A percentile compares a stretch with the other conserved stretches of the same genome.
These are phyloP conservation scores for Pleurotus salmoneostramineus DNA, from an alignment of 768 basidiomycete genomes.

Conservation along the genomic window DNA sequence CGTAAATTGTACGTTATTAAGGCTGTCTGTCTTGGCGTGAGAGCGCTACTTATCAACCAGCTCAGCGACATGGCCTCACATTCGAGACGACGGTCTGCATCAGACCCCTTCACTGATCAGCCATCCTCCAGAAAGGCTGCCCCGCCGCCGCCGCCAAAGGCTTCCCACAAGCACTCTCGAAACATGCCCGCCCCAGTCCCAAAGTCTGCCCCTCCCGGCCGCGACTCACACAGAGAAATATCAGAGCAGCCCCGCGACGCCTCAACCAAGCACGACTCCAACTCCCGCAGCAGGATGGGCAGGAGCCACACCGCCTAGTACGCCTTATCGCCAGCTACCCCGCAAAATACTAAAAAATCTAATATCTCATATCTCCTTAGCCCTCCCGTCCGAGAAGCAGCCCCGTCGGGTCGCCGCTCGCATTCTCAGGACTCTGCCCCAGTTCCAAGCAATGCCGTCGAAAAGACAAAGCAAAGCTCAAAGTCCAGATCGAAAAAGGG, in stretches of 20 bases:
- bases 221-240: constrained; percentile 39
- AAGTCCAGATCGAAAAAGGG: constrained; percentile 63
- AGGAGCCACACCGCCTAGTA: constrained; percentile 59
- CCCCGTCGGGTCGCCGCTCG: constrained; percentile 32
- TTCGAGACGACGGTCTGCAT: constrained; percentile 39
- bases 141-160: constrained; percentile 35
- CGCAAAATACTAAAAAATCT: no score
- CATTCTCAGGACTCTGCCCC: constrained; percentile 42
- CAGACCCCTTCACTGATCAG: constrained; percentile 52
- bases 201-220: constrained; percentile 21
- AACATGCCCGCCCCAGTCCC: constrained; percentile 24
- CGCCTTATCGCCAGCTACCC: constrained; percentile 20
- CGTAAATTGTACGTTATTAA: neutral
- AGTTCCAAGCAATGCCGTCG: constrained; percentile 17
- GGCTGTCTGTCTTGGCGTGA: neutral
- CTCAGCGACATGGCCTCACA: constrained; percentile 26
- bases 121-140: constrained; percentile 17
- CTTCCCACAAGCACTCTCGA: constrained; percentile 20
- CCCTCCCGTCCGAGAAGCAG: constrained; percentile 13
- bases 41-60: neutral
- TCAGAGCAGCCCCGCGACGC: constrained; percentile 65
- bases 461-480: constrained; percentile 31
- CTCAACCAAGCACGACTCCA: constrained; percentile 31
- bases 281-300: constrained; percentile 44
- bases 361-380: constrained; percentile 1